Evolutionary conservation across 306 rosid genomes (phyloP), one percentile per base, ranked within the genome.

Genomic region (Arachis stenosperma): DNA sequence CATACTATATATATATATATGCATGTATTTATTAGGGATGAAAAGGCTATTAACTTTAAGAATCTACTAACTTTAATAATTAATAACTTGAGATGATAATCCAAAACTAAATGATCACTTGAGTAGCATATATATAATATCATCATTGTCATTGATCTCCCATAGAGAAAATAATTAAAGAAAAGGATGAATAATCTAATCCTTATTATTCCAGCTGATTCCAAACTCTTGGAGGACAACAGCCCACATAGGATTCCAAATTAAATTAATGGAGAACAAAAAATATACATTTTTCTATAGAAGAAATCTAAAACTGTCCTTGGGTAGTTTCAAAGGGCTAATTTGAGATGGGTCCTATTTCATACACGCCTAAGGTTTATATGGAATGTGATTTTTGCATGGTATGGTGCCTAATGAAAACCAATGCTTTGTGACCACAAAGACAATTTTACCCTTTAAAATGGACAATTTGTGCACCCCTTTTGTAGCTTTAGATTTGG

Each of bases 171-270:
- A 43, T 54, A 77, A 76, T 5, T 13, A 50, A 79, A 75, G 44
- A 63, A 8, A 10, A 65, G 46, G 43, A 69, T 33, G 22, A 73
- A 82, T 86, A 80, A 85, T 82, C 84, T 74, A 74, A 70, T 61
- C 70, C 69, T 75, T 33, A 33, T 33, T 33, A 84, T 65, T 62
- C 71, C 42, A 57, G 87, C 51, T 78, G 67, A 82, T 77, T 56
- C 78, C 75, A 75, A 80, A 74, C 75, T 74, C 71, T 71, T 58
- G 54, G 70, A 70, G 68, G 60, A 77, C 75, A 88, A 75, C 77
- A 85, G 61, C 68, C 58, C 64, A 82, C 89, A 86, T 86, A 61
- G 93, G 90, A 86, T 86, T 82, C 90, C 92, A 71, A 75, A 78
- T 46, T 33, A 33, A 33, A 33, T 33, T 33, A 33, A 33, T 33